phyloP scores from a whole-genome alignment of 495 filamentous ascomycete genomes.

The Penicillium malachiteum region DNA sequence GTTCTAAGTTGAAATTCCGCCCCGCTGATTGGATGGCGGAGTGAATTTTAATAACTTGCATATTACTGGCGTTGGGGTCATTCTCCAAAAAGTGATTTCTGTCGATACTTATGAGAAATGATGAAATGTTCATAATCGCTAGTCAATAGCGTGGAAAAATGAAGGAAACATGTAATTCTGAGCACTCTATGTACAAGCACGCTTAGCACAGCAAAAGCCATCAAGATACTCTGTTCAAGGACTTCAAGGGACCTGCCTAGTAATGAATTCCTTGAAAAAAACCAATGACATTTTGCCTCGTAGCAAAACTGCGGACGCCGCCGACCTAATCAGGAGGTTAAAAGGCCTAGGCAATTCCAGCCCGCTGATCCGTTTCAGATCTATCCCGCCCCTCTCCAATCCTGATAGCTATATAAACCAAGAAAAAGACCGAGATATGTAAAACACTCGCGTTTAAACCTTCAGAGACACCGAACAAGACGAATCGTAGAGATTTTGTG shows the following conservation, averaged over 20 bases:
- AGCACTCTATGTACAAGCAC: constrained; percentile 30
- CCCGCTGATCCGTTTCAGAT: constrained; percentile 15
- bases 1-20: constrained; percentile 7
- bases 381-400: constrained; percentile 11
- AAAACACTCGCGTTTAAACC: constrained; percentile 19
- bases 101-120: constrained; percentile 11
- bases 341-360: constrained; percentile 1
- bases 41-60: constrained; percentile 4
- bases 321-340: background rate
- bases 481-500: constrained; percentile 13
- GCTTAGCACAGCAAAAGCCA: constrained; percentile 9
- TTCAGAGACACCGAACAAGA: constrained; percentile 18
- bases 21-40: background rate
- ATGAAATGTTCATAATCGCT: constrained; percentile 1
- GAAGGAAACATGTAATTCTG: constrained; percentile 15
- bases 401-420: constrained; percentile 8
- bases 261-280: constrained; percentile 17
- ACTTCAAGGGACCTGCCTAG: constrained; percentile 24
- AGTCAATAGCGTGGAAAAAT: background rate
- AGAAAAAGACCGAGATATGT: constrained; percentile 23
- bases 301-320: constrained; percentile 8
- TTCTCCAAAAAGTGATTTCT: constrained; percentile 13
- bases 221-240: constrained; percentile 11
- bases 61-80: constrained; percentile 17
- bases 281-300: constrained; percentile 2